Evolutionary conservation across 257 asterid species (phyloP), one percentile per base, ranked within the genome.

Genomic region (Cruciata laevipes): DNA sequence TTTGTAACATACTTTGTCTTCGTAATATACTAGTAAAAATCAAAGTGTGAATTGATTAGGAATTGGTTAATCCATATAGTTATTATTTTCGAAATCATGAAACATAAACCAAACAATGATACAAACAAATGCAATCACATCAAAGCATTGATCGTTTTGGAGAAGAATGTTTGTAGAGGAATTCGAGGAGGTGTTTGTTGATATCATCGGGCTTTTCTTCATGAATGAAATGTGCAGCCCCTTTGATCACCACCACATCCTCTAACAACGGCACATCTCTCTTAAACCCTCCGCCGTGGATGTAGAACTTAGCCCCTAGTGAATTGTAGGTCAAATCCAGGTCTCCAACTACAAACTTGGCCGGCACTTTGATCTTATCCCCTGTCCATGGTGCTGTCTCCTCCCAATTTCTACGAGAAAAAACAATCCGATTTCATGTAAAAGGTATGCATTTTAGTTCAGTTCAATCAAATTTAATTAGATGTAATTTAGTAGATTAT

Each of bases 271-370:
- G 97, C 42, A 93, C 99, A 23, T 93, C 97, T 0, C 75, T 71
- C 40, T 86, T 88, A 87, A 93, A 88, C 0, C 82, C 89, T 6
- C 95, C 98, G 0, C 91, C 90, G 20, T 86, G 91, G 1, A 93
- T 83, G 6, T 90, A 90, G 69, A 88, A 96, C 85, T 88, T 88
- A 42, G 85, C 74, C 31, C 99, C 99, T 10, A 95, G 95, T 0
- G 95, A 86, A 0, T 80, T 88, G 72, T 93, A 93, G 69, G 83
- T 81, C 89, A 88, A 72, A 33, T 93, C 99, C 57, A 80, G 3
- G 32, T 83, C 95, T 17, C 97, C 99, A 0, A 83, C 95, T 0
- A 93, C 65, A 53, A 78, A 90, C 37, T 86, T 90, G 38, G 85
- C 99, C 0, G 96, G 90, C 0, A 93, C 91, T 31, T 18, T 74